Conservation (phyloP, 2,329 filamentous ascomycete species). For the Phaeosphaeria sp. region DNA sequence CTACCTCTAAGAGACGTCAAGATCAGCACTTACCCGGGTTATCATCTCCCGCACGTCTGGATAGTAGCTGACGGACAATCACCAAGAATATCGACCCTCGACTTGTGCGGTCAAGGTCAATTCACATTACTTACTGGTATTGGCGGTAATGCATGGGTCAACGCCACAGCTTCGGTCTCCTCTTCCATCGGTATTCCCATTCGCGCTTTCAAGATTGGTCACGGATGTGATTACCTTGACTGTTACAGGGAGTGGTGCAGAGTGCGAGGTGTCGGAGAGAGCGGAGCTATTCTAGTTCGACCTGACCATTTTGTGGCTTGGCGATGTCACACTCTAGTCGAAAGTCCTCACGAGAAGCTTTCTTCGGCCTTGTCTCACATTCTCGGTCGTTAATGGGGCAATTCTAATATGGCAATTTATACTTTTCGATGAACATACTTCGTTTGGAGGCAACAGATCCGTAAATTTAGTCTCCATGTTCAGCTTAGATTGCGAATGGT, state of each 20-base stretch:
- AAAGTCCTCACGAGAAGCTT: background rate
- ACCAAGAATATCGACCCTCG: slow-evolving; percentile 63
- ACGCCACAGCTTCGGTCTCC: slow-evolving; percentile 48
- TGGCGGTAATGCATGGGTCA: slow-evolving; percentile 62
- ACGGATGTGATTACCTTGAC: background rate
- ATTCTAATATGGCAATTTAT: too few relatives aligned
- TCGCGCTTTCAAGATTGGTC: background rate
- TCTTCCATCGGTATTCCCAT: background rate
- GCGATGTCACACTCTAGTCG: background rate
- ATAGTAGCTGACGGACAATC: slow-evolving; percentile 58
- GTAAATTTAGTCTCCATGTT: too few relatives aligned
- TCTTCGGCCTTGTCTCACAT: too few relatives aligned
- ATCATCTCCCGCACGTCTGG: slow-evolving; percentile 68
- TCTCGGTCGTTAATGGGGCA: too few relatives aligned
- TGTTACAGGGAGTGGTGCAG: slow-evolving; percentile 48
- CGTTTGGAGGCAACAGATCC: too few relatives aligned
- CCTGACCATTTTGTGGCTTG: slow-evolving; percentile 63
- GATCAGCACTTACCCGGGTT: slow-evolving; percentile 63
- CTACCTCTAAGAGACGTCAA: background rate
- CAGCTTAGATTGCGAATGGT: too few relatives aligned
- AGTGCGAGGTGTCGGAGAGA: slow-evolving; percentile 60
- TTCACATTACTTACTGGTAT: slow-evolving; percentile 51
- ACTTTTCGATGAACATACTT: too few relatives aligned
- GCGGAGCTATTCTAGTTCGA: slow-evolving; percentile 43
- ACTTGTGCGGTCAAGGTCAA: slow-evolving; percentile 62